Evolutionary conservation across 495 filamentous ascomycete genomes (phyloP).

Genomic region (Cetradonia linearis): DNA sequence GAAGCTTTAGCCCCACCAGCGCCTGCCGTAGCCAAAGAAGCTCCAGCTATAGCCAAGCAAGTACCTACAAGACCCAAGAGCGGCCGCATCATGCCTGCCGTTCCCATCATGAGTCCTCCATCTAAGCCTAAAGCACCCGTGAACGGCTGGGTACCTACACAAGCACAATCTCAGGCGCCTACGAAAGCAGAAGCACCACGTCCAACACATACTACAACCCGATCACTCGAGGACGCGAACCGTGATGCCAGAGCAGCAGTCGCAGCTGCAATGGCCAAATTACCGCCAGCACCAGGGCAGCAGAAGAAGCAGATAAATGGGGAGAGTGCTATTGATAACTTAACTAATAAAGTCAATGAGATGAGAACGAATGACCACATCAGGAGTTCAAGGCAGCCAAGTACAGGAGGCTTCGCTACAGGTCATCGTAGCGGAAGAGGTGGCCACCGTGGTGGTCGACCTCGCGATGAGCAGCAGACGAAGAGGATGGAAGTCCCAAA

Average conservation of each 20-base stretch:
- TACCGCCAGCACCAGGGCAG: conserved; percentile 43
- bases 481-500: conserved; percentile 78
- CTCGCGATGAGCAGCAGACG: conserved; percentile 34
- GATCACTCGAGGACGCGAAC: conserved; percentile 56
- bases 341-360: conserved; percentile 77
- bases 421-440: conserved; percentile 46
- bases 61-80: conserved; percentile 55
- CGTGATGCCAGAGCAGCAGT: conserved; percentile 77
- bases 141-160: conserved; percentile 27
- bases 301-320: conserved; percentile 35
- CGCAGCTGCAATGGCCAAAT: conserved; percentile 79
- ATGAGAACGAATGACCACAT: conserved; percentile 58
- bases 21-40: conserved; percentile 30
- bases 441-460: conserved; percentile 45
- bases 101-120: conserved; percentile 43
- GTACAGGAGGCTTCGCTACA: conserved; percentile 41
- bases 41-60: conserved; percentile 30
- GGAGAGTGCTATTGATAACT: conserved; percentile 55
- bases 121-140: conserved; percentile 36
- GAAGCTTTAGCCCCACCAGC: conserved; percentile 35
- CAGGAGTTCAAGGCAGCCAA: conserved; percentile 33
- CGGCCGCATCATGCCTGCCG: conserved; percentile 62
- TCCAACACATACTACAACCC: conserved; percentile 26
- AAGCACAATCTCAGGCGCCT: conserved; percentile 19
- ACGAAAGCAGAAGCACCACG: conserved; percentile 28